phyloP scores from a whole-genome alignment of 176 grass and related monocot species.

The Aegilops bicornis region DNA sequence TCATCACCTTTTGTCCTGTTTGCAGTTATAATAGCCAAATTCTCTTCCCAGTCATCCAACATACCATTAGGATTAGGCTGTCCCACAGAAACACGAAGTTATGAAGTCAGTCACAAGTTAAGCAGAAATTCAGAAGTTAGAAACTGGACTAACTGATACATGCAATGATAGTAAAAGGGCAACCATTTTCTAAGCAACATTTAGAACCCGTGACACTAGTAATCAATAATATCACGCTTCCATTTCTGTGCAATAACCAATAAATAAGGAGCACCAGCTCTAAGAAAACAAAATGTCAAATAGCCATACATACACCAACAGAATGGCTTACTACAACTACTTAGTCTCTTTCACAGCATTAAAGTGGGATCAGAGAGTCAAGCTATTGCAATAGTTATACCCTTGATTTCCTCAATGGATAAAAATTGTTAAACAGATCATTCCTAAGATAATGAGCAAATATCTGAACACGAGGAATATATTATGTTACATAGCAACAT shows the following conservation, averaged over 20 bases:
- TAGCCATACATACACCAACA: not conserved
- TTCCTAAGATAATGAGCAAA: not conserved
- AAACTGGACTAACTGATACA: not conserved
- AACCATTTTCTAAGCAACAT: not conserved
- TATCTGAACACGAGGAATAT: not conserved
- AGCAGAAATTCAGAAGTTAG: not conserved
- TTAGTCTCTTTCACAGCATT: not conserved
- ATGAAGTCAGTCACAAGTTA: slow-evolving; percentile 4
- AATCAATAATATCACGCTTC: slow-evolving; percentile 23
- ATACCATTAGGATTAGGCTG: slow-evolving; percentile 64
- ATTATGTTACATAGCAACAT: not conserved
- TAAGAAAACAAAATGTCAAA: not conserved
- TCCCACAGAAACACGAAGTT: slow-evolving; percentile 16
- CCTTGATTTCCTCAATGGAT: not conserved
- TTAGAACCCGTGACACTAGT: slow-evolving; percentile 26
- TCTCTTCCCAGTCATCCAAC: slow-evolving; percentile 97
- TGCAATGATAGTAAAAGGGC: not conserved
- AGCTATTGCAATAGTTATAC: not conserved
- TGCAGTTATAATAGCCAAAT: slow-evolving; percentile 97
- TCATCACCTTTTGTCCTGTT: slow-evolving; percentile 94
- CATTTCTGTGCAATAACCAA: slow-evolving; percentile 1
- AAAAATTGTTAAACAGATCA: not conserved
- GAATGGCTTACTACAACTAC: not conserved
- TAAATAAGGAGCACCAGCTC: not conserved
- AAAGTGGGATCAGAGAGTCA: not conserved